Evolutionary conservation across 768 basidiomycete species (phyloP).

Genomic region (Tricholoma hemisulphureum): DNA sequence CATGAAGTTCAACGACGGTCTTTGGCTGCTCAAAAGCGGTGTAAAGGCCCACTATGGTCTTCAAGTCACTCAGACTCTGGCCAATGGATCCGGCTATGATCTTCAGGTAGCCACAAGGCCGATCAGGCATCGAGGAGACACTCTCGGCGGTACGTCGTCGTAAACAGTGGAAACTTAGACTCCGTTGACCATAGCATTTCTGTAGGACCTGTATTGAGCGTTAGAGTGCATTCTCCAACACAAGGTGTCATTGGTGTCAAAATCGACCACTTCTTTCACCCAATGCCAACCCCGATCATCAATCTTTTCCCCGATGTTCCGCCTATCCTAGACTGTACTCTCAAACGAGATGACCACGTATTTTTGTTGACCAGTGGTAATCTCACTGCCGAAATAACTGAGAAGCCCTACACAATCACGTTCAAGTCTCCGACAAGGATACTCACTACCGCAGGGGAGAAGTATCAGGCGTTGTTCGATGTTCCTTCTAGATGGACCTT

Average conservation of each 20-base stretch:
- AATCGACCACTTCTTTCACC: conserved; percentile 52
- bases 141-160: conserved; percentile 46
- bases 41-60: conserved; percentile 61
- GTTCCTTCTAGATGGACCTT: conserved; percentile 56
- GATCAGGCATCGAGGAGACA: conserved; percentile 63
- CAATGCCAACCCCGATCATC: conserved; percentile 46
- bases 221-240: conserved; percentile 54
- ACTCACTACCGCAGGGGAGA: conserved; percentile 50
- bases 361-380: conserved; percentile 44
- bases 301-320: conserved; percentile 62
- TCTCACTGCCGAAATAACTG: conserved; percentile 52
- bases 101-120: conserved; percentile 61
- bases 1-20: conserved; percentile 76
- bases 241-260: conserved; percentile 56
- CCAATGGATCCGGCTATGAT: conserved; percentile 48
- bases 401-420: conserved; percentile 60
- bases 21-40: conserved; percentile 65
- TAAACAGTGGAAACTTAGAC: neutral
- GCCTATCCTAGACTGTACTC: conserved; percentile 41
- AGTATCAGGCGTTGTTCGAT: conserved; percentile 55
- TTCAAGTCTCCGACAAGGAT: conserved; percentile 51
- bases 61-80: conserved; percentile 52
- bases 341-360: conserved; percentile 32
- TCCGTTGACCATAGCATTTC: conserved; percentile 12
- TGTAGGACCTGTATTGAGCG: conserved; percentile 48